Evolutionary conservation across 176 grass and related monocot genomes (phyloP), one percentile per base, ranked within the genome.

Genomic region (Aegilops bicornis): DNA sequence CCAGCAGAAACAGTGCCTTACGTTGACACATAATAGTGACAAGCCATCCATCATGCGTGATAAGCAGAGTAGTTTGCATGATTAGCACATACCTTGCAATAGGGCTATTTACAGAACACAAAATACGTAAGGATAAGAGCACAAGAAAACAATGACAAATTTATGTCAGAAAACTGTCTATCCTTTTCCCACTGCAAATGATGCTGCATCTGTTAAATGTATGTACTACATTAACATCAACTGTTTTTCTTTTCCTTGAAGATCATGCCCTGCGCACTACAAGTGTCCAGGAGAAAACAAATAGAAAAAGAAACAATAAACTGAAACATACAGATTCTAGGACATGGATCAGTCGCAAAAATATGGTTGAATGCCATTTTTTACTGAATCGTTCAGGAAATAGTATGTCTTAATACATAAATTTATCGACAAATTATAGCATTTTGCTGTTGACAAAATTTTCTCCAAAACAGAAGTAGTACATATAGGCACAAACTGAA

Each of bases 401-500:
- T 56, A 83, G 13, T 61, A 54, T 7, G 16, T 65, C 62, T 64
- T 31, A 78, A 29, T 86, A 42, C 23, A 42, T 8, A 85, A 75
- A 79, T 14, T 64, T 45, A 77, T 39, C 69, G 64, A 4, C 30
- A 71, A 78, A 82, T 37, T 82, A 31, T 45, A 82, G 7, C n/a
- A 90, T 17, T 72, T 69, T 64, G 69, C 13, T 83, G 73, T 73
- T 70, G 71, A 70, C 17, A 35, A 79, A 39, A 6, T 54, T 72
- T 86, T 86, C 37, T 54, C 39, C 17, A 70, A 54, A 82, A 79
- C 23, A 86, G 9, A 86, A 78, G 58, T 58, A 61, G 15, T 14
- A 86, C 14, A 67, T 81, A 84, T 60, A 62, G 67, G 69, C 33
- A 85, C 8, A 35, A 77, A 78, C 14, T 56, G 63, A 83, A 73